Conservation (phyloP, 352 stramenopile species). For the Aphanomyces euteiches region DNA sequence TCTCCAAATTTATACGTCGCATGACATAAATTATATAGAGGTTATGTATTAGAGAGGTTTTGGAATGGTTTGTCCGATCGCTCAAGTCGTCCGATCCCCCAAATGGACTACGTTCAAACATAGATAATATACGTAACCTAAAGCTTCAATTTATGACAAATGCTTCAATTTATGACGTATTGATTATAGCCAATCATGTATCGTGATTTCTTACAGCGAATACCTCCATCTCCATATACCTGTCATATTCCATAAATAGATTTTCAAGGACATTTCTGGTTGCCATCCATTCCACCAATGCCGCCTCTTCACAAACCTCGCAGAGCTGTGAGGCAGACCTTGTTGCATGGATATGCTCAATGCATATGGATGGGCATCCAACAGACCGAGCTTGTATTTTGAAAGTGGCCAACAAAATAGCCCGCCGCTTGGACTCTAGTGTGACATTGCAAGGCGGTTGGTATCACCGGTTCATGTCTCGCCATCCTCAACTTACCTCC, state of each 20-base stretch:
- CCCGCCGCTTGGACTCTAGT: not conserved
- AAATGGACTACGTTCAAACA: too few relatives aligned
- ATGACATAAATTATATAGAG: too few relatives aligned
- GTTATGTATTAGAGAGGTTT: too few relatives aligned
- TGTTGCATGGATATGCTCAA: conserved; percentile 31
- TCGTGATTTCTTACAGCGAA: not conserved
- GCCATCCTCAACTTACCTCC: conserved; percentile 6
- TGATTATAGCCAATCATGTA: conserved; percentile 4
- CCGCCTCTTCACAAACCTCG: not conserved
- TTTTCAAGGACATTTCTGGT: not conserved
- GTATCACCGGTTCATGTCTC: conserved; percentile 34
- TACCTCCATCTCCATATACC: conserved; percentile 1
- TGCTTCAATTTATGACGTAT: not conserved
- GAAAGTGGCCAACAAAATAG: conserved; percentile 26
- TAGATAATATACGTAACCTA: too few relatives aligned
- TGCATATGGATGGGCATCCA: conserved; percentile 30
- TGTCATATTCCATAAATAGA: not conserved
- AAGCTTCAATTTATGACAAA: conserved; percentile 4
- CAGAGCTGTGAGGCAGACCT: conserved; percentile 20
- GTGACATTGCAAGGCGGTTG: conserved; percentile 21
- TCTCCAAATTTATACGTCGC: too few relatives aligned
- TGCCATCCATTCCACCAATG: not conserved
- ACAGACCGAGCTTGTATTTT: conserved; percentile 27
- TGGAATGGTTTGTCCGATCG: too few relatives aligned
- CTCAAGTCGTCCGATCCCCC: too few relatives aligned